Evolutionary conservation across 164 flowering plant genomes (phyloP).

Genomic region (Stephania japonica): DNA sequence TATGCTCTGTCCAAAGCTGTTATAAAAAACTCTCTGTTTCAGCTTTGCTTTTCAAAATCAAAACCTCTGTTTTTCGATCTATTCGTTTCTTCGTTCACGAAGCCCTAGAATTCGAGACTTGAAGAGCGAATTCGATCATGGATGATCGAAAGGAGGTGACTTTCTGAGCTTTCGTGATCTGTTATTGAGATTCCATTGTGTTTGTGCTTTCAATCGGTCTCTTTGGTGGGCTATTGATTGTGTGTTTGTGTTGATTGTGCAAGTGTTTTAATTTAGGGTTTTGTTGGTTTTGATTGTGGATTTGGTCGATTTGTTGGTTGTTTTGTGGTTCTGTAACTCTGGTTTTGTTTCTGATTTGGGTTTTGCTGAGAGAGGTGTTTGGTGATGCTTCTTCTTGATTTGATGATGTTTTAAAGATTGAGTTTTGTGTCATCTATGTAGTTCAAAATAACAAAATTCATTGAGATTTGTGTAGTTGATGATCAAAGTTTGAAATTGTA

Average conservation of each 20-base stretch:
- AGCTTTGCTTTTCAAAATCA: not conserved
- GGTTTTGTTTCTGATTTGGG: not conserved
- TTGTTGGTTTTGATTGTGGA: not conserved
- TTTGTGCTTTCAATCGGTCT: not conserved
- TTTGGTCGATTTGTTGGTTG: not conserved
- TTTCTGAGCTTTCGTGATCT: not conserved
- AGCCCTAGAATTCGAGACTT: not conserved
- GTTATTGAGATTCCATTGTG: not conserved
- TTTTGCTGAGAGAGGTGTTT: not conserved
- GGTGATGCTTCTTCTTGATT: not conserved
- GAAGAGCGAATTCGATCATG: not conserved
- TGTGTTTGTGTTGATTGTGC: not conserved
- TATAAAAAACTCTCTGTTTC: not conserved
- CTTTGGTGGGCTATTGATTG: not conserved
- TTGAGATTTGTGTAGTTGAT: too few species aligned
- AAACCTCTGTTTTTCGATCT: not conserved
- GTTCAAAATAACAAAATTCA: too few species aligned
- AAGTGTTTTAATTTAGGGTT: not conserved
- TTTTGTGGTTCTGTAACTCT: not conserved
- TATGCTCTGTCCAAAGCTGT: too few species aligned
- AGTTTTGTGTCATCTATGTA: too few species aligned
- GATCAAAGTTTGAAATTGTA: too few species aligned
- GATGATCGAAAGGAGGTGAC: slow-evolving; percentile 7
- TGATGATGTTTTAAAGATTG: too few species aligned
- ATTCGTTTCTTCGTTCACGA: not conserved